Conservation (phyloP, 1,284 basidiomycete species). For the Marasmius oreades region DNA sequence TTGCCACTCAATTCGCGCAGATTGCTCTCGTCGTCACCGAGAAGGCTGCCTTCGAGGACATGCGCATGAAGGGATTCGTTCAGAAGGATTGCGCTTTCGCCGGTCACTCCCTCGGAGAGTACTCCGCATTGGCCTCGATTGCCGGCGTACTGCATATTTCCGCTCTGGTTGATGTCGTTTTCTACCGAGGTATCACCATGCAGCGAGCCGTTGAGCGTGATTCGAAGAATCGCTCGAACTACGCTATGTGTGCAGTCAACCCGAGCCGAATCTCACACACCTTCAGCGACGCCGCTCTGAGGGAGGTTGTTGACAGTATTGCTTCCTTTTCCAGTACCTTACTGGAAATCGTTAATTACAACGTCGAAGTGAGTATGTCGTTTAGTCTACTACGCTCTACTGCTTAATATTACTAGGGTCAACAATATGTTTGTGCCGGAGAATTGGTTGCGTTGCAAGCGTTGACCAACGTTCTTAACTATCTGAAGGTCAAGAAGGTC, state of each 20-base stretch:
- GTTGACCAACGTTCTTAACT: conserved; percentile 95
- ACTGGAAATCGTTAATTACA: conserved; percentile 96
- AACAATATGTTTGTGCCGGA: conserved; percentile 98
- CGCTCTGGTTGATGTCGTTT: conserved; percentile 96
- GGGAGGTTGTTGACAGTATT: conserved; percentile 94
- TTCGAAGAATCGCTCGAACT: conserved; percentile 88
- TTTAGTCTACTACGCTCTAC: neutral
- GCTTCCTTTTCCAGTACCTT: conserved; percentile 74
- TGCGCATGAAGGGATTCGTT: conserved; percentile 94
- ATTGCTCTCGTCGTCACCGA: conserved; percentile 98
- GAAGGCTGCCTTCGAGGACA: conserved; percentile 97
- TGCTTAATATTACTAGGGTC: conserved; percentile 51
- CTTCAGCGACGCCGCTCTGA: conserved; percentile 89
- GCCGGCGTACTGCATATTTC: conserved; percentile 95
- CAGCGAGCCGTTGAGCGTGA: conserved; percentile 97
- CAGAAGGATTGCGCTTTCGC: conserved; percentile 92
- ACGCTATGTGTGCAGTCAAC: conserved; percentile 99
- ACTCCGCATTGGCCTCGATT: conserved; percentile 95
- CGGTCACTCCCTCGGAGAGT: conserved; percentile 97
- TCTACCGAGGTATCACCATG: conserved; percentile 99
- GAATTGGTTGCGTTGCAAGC: conserved; percentile 92
- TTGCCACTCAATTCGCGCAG: conserved; percentile 98
- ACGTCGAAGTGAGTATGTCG: conserved; percentile 75
- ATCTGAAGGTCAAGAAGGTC: conserved; percentile 95
- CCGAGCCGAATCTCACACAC: conserved; percentile 92